Evolutionary conservation across 352 stramenopile genomes (phyloP), one percentile per base, ranked within the genome.

Genomic region (Pythium graminicola): DNA sequence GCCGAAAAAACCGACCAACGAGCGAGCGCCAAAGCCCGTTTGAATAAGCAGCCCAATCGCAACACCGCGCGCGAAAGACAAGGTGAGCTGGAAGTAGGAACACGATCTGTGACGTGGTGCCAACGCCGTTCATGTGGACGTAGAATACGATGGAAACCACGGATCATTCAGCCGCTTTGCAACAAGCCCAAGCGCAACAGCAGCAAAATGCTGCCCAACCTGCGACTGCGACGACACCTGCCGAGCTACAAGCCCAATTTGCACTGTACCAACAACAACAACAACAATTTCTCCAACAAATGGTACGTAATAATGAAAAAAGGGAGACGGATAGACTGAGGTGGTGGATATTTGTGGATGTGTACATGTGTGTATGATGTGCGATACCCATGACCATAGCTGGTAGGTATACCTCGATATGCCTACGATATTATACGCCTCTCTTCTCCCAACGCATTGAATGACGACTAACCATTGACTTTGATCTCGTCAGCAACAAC

Each of bases 181-280:
- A 65, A 41, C 47, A 57, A 31, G 50, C 50, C 52, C 59, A 46
- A 39, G 49, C 48, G 28, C 64, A 44, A 33, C 40, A 54, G 22
- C 52, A 62, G 42, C 41, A 63, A 28, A 44, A 59, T 22, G 43
- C 52, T 26, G 49, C 39, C 16, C 48, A 47, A 49, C 54, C 32
- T 29, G 50, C 51, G 14, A 51, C 16, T 2, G 50, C 35, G 22
- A 50, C 46, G 24, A 66, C 64, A 39, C 50, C 55, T 31, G 54
- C 59, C 13, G 59, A 72, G 31, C 26, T 65, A 10, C 64, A 72
- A 26, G 66, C 70, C 52, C 74, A 86, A 54, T 65, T 89, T 46
- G 79, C 79, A 50, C 62, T 87, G 27, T 87, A 89, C 65, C 79
- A 89, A 62, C 66, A 74, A 29, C 79, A 89, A 64, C 78, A 89